A percentile compares a stretch with the other conserved stretches of the same genome.
These are phyloP conservation scores for Psophocarpus tetragonolobus DNA, from an alignment of 306 rosid genomes.

Conservation along the genomic window DNA sequence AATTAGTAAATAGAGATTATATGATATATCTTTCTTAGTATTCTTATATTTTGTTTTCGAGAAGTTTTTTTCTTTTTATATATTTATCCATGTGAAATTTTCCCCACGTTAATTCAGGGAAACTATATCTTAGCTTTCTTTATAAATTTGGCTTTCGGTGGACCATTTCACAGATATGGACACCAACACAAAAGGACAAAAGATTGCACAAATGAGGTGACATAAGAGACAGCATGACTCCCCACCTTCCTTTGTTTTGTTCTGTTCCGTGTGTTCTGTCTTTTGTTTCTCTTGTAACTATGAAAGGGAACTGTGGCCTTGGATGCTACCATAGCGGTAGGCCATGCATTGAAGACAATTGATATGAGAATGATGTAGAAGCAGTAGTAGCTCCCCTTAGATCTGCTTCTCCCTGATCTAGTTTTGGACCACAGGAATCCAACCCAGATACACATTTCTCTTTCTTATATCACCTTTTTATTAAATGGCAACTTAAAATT, in stretches of 20 bases:
- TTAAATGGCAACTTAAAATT: conserved; percentile 9
- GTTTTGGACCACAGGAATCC: conserved; percentile 34
- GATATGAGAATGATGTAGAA: conserved; percentile 5
- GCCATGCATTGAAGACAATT: conserved; percentile 24
- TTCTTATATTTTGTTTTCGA: not conserved
- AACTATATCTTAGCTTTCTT: not conserved
- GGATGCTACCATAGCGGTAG: conserved; percentile 32
- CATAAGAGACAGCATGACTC: conserved; percentile 28
- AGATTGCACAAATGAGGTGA: conserved; percentile 9
- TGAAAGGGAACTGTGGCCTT: conserved; percentile 20
- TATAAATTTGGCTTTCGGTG: conserved; percentile 37
- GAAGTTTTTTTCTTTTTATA: not conserved
- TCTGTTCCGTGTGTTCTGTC: not conserved
- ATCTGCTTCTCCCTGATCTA: not conserved
- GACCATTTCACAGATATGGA: conserved; percentile 20
- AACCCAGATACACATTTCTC: not conserved
- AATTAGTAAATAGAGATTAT: not conserved
- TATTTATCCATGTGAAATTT: not conserved
- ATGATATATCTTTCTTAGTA: not conserved
- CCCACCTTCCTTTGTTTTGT: not conserved
- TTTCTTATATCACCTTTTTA: not conserved
- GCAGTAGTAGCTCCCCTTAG: not conserved
- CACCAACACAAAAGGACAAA: conserved; percentile 36
- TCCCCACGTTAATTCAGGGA: conserved; percentile 5
- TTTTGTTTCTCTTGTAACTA: conserved; percentile 27